Evolutionary conservation across 176 grass and related monocot species (phyloP), one percentile per base, ranked within the genome.

Genomic region (Guadua angustifolia): DNA sequence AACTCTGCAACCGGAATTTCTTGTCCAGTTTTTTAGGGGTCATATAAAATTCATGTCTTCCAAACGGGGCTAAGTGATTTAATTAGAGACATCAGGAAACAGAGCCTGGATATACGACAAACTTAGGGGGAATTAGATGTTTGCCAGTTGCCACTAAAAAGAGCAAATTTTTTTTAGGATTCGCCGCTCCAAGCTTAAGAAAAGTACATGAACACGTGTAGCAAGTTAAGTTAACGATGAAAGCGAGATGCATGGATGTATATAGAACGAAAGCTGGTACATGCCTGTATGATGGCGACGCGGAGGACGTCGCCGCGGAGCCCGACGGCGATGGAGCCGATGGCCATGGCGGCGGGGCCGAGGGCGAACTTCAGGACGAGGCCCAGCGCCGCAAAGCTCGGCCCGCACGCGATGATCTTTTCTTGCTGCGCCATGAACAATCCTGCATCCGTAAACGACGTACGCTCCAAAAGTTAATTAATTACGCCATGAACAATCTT

Each of bases 401-500:
- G 73, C 13, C 95, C 93, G 40, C 95, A 98, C 2, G 93, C 83
- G 38, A 98, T 72, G 26, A 98, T 86, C 83, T 90, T 98, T 77
- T 95, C 85, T 44, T 98, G 95, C 44, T 91, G 87, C 49, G 95
- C 95, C 95, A 95, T 98, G 87, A 98, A 98, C 40, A 98, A 35
- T 0, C 95, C 95, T 98, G 77, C 74, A 60, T 9, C 17, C 7
- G 56, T 72, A 63, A 83, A 78, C 65, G 12, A 78, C 66, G 18
- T 55, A 42, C 16, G n/a, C 19, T 75, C 33, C 26, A 35, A 69
- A 38, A 75, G 39, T 32, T 47, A 57, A 40, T 21, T 14, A 24
- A 15, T 24, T 72, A 50, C 14, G n/a, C n/a, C n/a, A n/a, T n/a
- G n/a, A n/a, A n/a, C n/a, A n/a, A n/a, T n/a, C n/a, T n/a, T n/a